Conservation (phyloP, 2,329 filamentous ascomycete genomes). For the Ophiosphaerella narmari region DNA sequence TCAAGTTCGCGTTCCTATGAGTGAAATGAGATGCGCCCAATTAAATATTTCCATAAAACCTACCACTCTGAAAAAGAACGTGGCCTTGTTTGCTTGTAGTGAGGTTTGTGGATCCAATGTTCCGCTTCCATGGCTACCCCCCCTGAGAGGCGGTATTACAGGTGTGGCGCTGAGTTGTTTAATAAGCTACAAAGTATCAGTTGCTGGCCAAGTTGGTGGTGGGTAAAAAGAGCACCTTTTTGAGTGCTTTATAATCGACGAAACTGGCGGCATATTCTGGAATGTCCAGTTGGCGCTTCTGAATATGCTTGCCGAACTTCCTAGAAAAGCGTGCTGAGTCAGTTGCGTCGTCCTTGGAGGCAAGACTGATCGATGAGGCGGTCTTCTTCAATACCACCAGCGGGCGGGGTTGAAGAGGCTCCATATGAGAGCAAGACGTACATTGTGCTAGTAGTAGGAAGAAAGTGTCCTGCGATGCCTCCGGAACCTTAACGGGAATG, state of each 20-base stretch:
- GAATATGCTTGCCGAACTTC: conserved; percentile 99
- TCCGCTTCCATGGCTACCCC: conserved; percentile 51
- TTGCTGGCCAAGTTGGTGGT: not conserved
- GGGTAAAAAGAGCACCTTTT: conserved; percentile 71
- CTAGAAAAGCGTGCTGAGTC: conserved; percentile 58
- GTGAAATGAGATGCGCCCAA: conserved; percentile 8
- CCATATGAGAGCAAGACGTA: conserved; percentile 45
- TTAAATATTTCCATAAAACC: conserved; percentile 32
- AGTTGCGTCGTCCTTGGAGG: conserved; percentile 45
- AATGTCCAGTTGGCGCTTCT: conserved; percentile 98
- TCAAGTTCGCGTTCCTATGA: conserved; percentile 90
- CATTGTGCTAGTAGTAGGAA: conserved; percentile 39
- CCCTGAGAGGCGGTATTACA: conserved; percentile 76
- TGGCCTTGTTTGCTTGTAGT: conserved; percentile 94
- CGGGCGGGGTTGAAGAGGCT: conserved; percentile 35
- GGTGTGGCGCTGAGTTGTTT: conserved; percentile 96
- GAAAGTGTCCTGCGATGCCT: conserved; percentile 22
- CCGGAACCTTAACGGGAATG: conserved; percentile 26
- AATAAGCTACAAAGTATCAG: conserved; percentile 72
- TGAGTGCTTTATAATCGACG: conserved; percentile 98
- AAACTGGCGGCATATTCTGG: conserved; percentile 99
- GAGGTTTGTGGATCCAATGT: conserved; percentile 78
- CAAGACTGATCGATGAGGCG: conserved; percentile 41
- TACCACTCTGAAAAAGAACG: conserved; percentile 98
- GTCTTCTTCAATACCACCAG: conserved; percentile 38